These are phyloP conservation scores for Vinca minor DNA, from an alignment of 257 asterid species.

Conservation along the genomic window DNA sequence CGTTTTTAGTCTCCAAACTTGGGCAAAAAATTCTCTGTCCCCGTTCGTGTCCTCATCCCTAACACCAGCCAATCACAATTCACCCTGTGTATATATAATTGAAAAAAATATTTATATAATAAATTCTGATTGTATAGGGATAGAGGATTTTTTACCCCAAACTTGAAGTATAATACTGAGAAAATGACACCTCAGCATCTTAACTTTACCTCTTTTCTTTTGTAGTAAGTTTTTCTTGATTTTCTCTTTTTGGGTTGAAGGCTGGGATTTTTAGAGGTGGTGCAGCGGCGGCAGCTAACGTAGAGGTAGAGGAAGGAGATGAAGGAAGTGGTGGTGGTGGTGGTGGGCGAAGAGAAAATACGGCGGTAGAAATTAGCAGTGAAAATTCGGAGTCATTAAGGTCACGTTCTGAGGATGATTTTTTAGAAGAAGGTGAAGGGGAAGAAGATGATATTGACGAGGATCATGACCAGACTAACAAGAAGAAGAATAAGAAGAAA, in stretches of 20 bases:
- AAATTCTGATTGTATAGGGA: too few relatives aligned
- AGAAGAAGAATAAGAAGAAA: conserved; percentile 61
- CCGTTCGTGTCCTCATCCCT: too few relatives aligned
- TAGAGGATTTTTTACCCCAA: too few relatives aligned
- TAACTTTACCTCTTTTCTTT: too few relatives aligned
- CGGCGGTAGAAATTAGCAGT: conserved; percentile 63
- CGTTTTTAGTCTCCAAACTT: too few relatives aligned
- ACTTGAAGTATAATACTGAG: too few relatives aligned
- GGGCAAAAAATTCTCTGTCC: too few relatives aligned
- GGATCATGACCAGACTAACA: conserved; percentile 19
- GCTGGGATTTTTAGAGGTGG: conserved; percentile 76
- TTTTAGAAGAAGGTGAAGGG: conserved; percentile 29
- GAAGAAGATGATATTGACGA: conserved; percentile 39
- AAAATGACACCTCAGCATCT: too few relatives aligned
- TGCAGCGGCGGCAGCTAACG: conserved; percentile 8
- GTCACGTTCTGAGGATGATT: conserved; percentile 56
- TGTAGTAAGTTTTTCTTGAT: too few relatives aligned
- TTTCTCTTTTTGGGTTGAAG: conserved; percentile 20
- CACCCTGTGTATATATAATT: too few relatives aligned
- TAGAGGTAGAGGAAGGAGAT: conserved; percentile 32
- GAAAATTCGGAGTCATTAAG: conserved; percentile 62
- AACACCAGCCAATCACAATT: too few relatives aligned
- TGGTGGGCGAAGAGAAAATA: conserved; percentile 37
- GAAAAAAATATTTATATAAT: too few relatives aligned
- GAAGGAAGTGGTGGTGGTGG: conserved; percentile 23